These are phyloP conservation scores for Craterostigma plantagineum DNA, from an alignment of 257 asterid species.

Conservation along the genomic window DNA sequence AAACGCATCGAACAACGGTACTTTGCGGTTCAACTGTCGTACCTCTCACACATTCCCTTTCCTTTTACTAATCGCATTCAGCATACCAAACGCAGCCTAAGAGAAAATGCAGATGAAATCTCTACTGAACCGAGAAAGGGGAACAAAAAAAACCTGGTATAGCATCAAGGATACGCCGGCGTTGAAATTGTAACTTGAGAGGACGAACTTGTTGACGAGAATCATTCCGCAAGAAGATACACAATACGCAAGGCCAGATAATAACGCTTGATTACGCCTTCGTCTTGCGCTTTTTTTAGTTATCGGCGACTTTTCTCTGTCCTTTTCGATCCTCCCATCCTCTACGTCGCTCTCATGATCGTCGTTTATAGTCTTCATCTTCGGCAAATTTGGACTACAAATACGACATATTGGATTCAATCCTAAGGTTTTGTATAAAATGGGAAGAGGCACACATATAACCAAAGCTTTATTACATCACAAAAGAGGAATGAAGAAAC, in stretches of 20 bases:
- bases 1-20: no score
- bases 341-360: slow-evolving; percentile 44
- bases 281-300: slow-evolving; percentile 21
- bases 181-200: slow-evolving; percentile 70
- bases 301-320: slow-evolving; percentile 19
- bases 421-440: no score
- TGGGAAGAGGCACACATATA: no score
- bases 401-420: no score
- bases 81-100: no score
- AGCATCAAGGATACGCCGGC: slow-evolving; percentile 93
- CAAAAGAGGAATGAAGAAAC: no score
- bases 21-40: no score
- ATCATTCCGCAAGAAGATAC: slow-evolving; percentile 86
- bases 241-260: slow-evolving; percentile 74
- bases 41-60: no score
- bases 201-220: slow-evolving; percentile 79
- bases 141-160: slow-evolving; percentile 45
- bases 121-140: no score
- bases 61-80: no score
- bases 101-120: no score
- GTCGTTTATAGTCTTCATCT: slow-evolving; percentile 32
- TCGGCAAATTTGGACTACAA: no score
- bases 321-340: slow-evolving; percentile 29
- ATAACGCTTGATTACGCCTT: slow-evolving; percentile 37
- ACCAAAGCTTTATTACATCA: slow-evolving; percentile 28